Conservation (phyloP, 768 basidiomycete genomes). For the Dentipellis fragilis region DNA sequence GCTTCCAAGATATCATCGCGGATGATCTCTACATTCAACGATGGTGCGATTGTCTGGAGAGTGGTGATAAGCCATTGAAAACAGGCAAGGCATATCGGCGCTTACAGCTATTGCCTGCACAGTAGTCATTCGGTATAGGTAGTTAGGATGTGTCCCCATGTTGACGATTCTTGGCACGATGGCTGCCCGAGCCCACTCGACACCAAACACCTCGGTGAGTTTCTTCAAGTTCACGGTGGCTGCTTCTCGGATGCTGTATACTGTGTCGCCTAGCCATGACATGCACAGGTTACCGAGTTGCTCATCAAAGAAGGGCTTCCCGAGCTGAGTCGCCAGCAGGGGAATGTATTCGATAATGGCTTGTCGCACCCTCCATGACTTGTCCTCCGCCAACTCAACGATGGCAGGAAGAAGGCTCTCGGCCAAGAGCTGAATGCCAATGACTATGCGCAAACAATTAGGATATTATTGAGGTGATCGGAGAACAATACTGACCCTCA, state of each 20-base stretch:
- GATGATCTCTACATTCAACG: conserved; percentile 76
- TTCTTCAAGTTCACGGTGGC: conserved; percentile 96
- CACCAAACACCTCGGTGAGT: conserved; percentile 95
- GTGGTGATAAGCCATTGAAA: background rate
- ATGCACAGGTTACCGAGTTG: conserved; percentile 95
- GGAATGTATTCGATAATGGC: conserved; percentile 99
- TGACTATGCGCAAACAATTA: conserved; percentile 44
- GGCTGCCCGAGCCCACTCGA: conserved; percentile 89
- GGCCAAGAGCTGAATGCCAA: conserved; percentile 90
- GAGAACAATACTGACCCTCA: conserved; percentile 43
- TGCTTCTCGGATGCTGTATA: conserved; percentile 97
- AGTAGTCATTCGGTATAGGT: conserved; percentile 96
- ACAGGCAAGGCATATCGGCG: conserved; percentile 10
- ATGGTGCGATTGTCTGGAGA: conserved; percentile 84
- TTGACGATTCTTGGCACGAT: conserved; percentile 96
- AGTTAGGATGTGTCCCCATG: conserved; percentile 96
- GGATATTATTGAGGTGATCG: conserved; percentile 5
- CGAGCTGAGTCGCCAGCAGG: conserved; percentile 95
- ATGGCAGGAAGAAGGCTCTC: conserved; percentile 96
- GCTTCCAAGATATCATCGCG: conserved; percentile 77
- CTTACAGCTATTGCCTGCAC: conserved; percentile 95
- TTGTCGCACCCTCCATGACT: conserved; percentile 98
- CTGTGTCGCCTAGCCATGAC: conserved; percentile 98
- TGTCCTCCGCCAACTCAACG: conserved; percentile 96
- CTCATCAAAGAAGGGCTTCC: conserved; percentile 95